Conservation (phyloP, 768 basidiomycete species). For the Arthromyces matolae region DNA sequence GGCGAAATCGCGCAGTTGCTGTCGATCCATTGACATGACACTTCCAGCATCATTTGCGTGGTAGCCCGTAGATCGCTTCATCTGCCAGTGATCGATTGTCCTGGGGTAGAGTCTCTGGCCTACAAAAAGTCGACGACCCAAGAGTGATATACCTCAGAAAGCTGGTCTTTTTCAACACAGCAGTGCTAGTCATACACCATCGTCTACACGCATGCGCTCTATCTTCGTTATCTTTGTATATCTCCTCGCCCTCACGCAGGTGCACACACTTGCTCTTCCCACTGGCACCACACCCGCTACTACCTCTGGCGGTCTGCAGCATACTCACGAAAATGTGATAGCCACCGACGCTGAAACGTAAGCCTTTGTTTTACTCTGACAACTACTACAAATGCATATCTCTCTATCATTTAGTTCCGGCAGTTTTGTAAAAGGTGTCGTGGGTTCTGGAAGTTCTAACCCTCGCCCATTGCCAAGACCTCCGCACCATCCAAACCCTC, state of each 20-base stretch:
- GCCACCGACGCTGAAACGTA: background rate
- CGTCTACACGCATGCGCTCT: conserved; percentile 3
- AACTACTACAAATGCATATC: too few relatives aligned
- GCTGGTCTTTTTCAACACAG: conserved; percentile 5
- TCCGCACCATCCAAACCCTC: too few relatives aligned
- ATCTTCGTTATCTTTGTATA: background rate
- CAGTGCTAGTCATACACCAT: background rate
- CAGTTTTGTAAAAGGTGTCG: too few relatives aligned
- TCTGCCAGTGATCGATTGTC: background rate
- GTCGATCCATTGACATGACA: too few relatives aligned
- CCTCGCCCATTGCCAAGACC: too few relatives aligned
- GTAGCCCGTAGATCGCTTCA: too few relatives aligned
- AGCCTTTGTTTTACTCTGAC: too few relatives aligned
- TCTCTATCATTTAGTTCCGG: too few relatives aligned
- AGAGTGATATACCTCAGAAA: background rate
- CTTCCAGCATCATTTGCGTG: too few relatives aligned
- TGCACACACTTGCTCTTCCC: conserved; percentile 4
- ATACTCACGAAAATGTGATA: too few relatives aligned
- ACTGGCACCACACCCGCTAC: background rate
- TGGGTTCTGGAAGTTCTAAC: too few relatives aligned
- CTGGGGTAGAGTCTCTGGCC: background rate
- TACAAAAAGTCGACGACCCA: background rate
- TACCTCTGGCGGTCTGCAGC: background rate
- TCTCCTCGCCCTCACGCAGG: background rate
- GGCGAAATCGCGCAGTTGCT: too few relatives aligned